phyloP scores from a whole-genome alignment of 2,329 filamentous ascomycete species.

The Acrodontium crateriforme region DNA sequence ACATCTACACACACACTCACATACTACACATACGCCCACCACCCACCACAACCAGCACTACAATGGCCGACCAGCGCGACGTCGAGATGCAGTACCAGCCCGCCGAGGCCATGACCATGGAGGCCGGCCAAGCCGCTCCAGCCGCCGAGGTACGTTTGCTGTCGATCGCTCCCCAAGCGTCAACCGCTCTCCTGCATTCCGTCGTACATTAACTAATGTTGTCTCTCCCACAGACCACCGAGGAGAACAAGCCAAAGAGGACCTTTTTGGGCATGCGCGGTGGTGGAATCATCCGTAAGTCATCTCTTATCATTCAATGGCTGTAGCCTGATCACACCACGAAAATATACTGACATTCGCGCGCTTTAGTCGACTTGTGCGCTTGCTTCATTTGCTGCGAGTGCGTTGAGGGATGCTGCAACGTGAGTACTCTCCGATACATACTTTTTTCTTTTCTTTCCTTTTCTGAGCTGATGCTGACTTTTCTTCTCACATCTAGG shows the following conservation, averaged over 20 bases:
- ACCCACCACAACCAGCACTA: slow-evolving; percentile 2
- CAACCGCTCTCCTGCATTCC: no score
- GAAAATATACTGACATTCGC: slow-evolving; percentile 2
- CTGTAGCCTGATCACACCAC: neutral
- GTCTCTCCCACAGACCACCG: neutral
- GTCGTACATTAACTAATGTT: no score
- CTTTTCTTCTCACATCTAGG: slow-evolving; percentile 8
- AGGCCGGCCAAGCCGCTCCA: no score
- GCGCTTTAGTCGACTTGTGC: slow-evolving; percentile 13
- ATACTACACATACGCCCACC: neutral
- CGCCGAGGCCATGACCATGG: slow-evolving; percentile 5
- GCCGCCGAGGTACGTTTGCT: no score
- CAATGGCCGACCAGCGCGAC: slow-evolving; percentile 8
- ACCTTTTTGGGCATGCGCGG: slow-evolving; percentile 17
- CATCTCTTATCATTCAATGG: neutral
- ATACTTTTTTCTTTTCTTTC: neutral
- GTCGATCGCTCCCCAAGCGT: no score
- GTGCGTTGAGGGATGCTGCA: slow-evolving; percentile 12
- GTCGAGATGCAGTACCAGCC: slow-evolving; percentile 15
- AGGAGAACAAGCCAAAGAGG: slow-evolving; percentile 9
- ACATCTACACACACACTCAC: neutral
- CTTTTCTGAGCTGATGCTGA: neutral
- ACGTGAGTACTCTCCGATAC: neutral
- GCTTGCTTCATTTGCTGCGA: slow-evolving; percentile 21
- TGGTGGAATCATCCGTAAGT: slow-evolving; percentile 15